phyloP scores from a whole-genome alignment of 176 grass and related monocot species.

The Oryza officinalis region DNA sequence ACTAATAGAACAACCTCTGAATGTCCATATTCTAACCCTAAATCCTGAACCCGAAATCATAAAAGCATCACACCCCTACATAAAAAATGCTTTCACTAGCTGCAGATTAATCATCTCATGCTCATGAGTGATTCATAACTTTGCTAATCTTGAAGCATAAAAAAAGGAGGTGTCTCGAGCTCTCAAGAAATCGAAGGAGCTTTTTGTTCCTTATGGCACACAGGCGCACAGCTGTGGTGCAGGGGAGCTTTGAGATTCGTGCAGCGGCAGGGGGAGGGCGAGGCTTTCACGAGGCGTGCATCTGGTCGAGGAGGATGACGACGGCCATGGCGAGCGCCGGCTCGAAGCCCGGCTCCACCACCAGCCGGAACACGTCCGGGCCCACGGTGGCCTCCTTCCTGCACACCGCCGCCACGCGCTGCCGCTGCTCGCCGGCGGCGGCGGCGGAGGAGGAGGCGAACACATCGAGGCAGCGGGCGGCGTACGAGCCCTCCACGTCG shows the following conservation, averaged over 20 bases:
- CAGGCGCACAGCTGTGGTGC: neutral
- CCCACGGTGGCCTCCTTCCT: slow-evolving; percentile 65
- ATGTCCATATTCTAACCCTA: neutral
- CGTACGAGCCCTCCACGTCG: slow-evolving; percentile 78
- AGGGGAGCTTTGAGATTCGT: neutral
- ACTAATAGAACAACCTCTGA: neutral
- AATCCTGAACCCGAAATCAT: neutral
- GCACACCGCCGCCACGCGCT: slow-evolving; percentile 54
- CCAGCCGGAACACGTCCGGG: slow-evolving; percentile 69
- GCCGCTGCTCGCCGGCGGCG: slow-evolving; percentile 27
- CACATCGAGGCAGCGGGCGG: slow-evolving; percentile 56
- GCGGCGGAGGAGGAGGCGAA: slow-evolving; percentile 32
- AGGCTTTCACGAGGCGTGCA: slow-evolving; percentile 32
- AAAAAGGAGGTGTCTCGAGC: neutral
- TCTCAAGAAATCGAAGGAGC: neutral
- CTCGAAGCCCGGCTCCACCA: slow-evolving; percentile 71
- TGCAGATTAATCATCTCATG: neutral
- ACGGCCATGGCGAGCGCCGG: slow-evolving; percentile 76
- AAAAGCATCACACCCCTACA: neutral
- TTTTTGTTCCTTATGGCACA: neutral
- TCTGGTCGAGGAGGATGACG: slow-evolving; percentile 80
- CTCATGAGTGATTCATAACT: neutral
- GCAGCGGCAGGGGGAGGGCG: neutral
- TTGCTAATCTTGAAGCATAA: slow-evolving; percentile 20
- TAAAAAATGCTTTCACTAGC: slow-evolving; percentile 22